A percentile compares a stretch with the other conserved stretches of the same genome.
These are phyloP conservation scores for Cystobasidium tubakii DNA, from an alignment of 768 basidiomycete genomes.

Conservation along the genomic window DNA sequence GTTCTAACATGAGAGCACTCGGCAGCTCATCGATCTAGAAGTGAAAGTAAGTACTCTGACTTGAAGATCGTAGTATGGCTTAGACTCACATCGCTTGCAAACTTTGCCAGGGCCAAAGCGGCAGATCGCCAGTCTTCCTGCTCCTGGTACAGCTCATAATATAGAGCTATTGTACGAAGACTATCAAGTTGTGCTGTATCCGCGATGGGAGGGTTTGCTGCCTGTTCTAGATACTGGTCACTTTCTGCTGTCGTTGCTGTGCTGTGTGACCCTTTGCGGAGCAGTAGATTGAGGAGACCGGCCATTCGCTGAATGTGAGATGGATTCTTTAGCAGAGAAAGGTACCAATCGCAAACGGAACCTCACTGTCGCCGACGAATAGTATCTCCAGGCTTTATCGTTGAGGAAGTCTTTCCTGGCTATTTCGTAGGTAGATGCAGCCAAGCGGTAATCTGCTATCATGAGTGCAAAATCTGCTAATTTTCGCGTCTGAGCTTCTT, in stretches of 20 bases:
- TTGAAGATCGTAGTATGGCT: no score
- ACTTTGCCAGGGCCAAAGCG: slow-evolving; percentile 46
- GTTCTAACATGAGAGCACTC: slow-evolving; percentile 52
- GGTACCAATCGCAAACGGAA: background rate
- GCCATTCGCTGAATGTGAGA: slow-evolving; percentile 62
- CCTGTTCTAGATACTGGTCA: slow-evolving; percentile 48
- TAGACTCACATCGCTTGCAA: slow-evolving; percentile 48
- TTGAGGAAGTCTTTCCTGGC: slow-evolving; percentile 64
- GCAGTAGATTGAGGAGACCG: slow-evolving; percentile 54
- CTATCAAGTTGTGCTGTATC: slow-evolving; percentile 46
- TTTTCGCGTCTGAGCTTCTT: slow-evolving; percentile 56
- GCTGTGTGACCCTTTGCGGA: slow-evolving; percentile 43
- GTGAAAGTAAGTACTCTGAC: background rate
- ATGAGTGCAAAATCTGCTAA: slow-evolving; percentile 93
- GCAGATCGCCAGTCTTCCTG: slow-evolving; percentile 47
- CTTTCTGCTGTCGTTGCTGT: slow-evolving; percentile 7
- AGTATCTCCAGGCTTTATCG: slow-evolving; percentile 50
- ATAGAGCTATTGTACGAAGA: slow-evolving; percentile 48
- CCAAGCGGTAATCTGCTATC: slow-evolving; percentile 80
- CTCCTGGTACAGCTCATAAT: slow-evolving; percentile 49
- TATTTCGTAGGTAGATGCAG: slow-evolving; percentile 74
- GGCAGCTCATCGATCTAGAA: slow-evolving; percentile 50
- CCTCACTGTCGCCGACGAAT: slow-evolving; percentile 67
- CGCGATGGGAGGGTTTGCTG: slow-evolving; percentile 42
- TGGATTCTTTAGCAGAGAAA: background rate